Evolutionary conservation across 1,284 basidiomycete species (phyloP), one percentile per base, ranked within the genome.

Genomic region (Athelia psychrophila): DNA sequence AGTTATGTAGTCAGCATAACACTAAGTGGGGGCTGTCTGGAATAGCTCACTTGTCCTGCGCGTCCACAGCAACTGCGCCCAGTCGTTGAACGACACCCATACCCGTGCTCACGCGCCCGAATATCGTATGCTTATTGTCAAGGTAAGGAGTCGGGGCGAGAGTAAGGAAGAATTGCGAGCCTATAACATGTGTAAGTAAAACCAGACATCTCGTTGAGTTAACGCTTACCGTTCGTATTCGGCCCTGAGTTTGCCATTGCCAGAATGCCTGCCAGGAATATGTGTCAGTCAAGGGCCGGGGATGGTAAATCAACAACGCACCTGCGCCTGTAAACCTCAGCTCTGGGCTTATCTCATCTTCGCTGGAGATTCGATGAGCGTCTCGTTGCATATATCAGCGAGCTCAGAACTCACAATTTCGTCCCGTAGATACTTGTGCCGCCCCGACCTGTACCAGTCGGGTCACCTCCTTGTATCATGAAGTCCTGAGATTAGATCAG

Each of bases 161-260:
- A 0, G 91, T 90, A 58, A 97, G 78, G 71, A 97, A 97, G 73
- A 97, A 97, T 68, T 97, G 94, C 2, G 91, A 94, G n/a, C 91
- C 93, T 93, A 61, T 49, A 52, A 35, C 45, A 30, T 22, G 27
- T 1, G 19, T 13, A 19, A 23, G 27, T 9, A 53, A 3, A n/a
- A 46, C 32, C 42, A 48, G 22, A 20, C 40, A 50, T 24, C 49
- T 22, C n/a, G 35, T 48, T 38, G 50, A 30, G 25, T 10, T 44
- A 35, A n/a, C n/a, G n/a, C n/a, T 47, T 54, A 86, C 94, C 93
- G 65, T 97, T 97, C 12, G 91, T 92, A 65, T 97, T 95, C 5
- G 94, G 93, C 1, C 94, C 94, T 33, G 91, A 88, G 68, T 98
- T 98, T 2, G 95, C 95, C 95, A 97, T 98, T 8, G 94, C 95